Percentiles rank a stretch among this genome's conserved stretches.
Conservation (phyloP, 2,329 filamentous ascomycete species). For the Colletotrichum karsti region DNA sequence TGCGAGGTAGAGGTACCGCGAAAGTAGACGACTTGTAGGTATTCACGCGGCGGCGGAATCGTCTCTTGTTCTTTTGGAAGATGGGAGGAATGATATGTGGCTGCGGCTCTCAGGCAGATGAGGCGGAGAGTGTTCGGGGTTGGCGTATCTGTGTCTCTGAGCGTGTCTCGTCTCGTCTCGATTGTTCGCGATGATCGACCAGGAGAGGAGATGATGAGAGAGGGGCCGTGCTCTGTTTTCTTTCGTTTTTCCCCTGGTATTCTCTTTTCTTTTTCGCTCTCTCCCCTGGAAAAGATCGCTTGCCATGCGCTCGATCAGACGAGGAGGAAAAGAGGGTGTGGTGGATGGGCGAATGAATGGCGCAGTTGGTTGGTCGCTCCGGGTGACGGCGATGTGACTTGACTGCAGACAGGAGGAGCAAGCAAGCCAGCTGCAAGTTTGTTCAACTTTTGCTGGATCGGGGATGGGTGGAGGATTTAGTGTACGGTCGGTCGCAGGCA, state of each 20-base stretch:
- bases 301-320: constrained; percentile 5
- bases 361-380: constrained; percentile 8
- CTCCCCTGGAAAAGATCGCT: background rate
- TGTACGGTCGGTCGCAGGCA: background rate
- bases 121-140: constrained; percentile 14
- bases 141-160: background rate
- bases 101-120: constrained; percentile 2
- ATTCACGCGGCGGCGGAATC: background rate
- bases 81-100: background rate
- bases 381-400: background rate
- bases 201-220: constrained; percentile 4
- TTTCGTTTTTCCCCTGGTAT: background rate
- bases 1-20: background rate
- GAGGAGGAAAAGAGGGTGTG: background rate
- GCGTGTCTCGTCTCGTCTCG: constrained; percentile 25
- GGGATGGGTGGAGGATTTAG: constrained; percentile 6
- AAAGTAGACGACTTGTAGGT: background rate
- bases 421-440: background rate
- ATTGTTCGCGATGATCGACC: constrained; percentile 20
- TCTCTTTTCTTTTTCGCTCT: background rate
- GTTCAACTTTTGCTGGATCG: background rate
- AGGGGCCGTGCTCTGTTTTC: constrained; percentile 15
- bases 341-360: background rate
- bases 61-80: background rate
- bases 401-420: background rate